A percentile compares a stretch with the other conserved stretches of the same genome.
These are phyloP conservation scores for Pouteria campechiana DNA, from an alignment of 179 eudicot genomes.

Conservation along the genomic window DNA sequence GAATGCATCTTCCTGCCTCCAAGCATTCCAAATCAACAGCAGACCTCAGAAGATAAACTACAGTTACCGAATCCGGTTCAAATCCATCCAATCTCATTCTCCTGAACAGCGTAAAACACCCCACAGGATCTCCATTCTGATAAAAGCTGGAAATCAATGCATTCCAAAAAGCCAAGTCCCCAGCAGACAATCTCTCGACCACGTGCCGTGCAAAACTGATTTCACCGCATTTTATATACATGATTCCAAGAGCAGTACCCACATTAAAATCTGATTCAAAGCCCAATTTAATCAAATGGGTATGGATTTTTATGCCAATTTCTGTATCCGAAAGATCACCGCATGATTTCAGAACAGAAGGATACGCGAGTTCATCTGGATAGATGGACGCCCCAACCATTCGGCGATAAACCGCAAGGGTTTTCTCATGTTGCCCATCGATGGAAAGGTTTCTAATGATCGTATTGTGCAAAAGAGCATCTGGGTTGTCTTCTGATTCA, in stretches of 20 bases:
- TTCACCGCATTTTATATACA: conserved; percentile 6
- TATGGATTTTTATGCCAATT: conserved; percentile 12
- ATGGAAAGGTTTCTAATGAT: conserved; percentile 13
- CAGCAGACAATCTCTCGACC: conserved; percentile 16
- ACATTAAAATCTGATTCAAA: conserved; percentile 9
- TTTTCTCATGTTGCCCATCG: conserved; percentile 7
- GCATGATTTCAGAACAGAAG: conserved; percentile 22
- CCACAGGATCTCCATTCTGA: conserved; percentile 5
- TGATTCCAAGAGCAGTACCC: conserved; percentile 10
- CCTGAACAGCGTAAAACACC: conserved; percentile 7
- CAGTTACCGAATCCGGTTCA: conserved; percentile 11
- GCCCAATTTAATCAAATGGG: conserved; percentile 22
- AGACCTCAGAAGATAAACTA: conserved; percentile 21
- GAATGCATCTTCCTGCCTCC: conserved; percentile 14
- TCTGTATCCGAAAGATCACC: conserved; percentile 1
- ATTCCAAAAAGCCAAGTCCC: conserved; percentile 10
- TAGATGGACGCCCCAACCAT: conserved; percentile 17
- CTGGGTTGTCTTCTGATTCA: conserved; percentile 10
- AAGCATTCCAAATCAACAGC: conserved; percentile 16
- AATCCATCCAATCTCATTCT: conserved; percentile 13
- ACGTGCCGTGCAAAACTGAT: conserved; percentile 6
- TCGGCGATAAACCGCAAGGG: conserved; percentile 18
- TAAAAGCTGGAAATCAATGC: conserved; percentile 7
- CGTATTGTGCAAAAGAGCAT: conserved; percentile 5
- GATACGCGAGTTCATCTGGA: conserved; percentile 21